Evolutionary conservation across 805 yeast genomes (phyloP).

Genomic region (Torulaspora microellipsoides): DNA sequence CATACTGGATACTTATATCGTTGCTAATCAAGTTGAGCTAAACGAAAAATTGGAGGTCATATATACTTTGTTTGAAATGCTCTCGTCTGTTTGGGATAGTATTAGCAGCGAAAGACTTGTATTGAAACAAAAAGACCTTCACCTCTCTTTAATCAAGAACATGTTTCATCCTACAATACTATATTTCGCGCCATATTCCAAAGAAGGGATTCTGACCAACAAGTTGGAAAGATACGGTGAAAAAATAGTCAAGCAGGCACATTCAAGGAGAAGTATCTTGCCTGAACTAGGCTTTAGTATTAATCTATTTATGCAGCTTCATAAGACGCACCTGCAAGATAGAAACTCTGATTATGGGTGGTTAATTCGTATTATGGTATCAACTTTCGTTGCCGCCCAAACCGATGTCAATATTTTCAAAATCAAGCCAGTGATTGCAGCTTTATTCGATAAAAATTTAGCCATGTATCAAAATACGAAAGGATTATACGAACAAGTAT

Average conservation of each 20-base stretch:
- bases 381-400: conserved; percentile 47
- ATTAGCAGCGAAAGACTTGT: conserved; percentile 56
- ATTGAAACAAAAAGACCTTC: conserved; percentile 61
- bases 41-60: conserved; percentile 13
- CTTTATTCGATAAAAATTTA: conserved; percentile 45
- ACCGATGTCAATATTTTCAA: conserved; percentile 51
- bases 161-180: conserved; percentile 43
- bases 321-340: conserved; percentile 36
- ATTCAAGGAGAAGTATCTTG: conserved; percentile 62
- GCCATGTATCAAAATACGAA: conserved; percentile 22
- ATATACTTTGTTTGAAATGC: conserved; percentile 31
- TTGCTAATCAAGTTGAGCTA: background rate
- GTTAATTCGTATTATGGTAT: conserved; percentile 47
- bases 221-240: conserved; percentile 27
- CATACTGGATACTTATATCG: conserved; percentile 15
- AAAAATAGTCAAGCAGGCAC: conserved; percentile 46
- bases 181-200: conserved; percentile 33
- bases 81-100: conserved; percentile 52
- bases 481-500: conserved; percentile 43
- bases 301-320: conserved; percentile 39
- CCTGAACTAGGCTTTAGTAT: conserved; percentile 53
- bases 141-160: conserved; percentile 50
- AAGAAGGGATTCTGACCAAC: conserved; percentile 14
- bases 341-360: conserved; percentile 35
- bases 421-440: conserved; percentile 54